Conservation (phyloP, 768 basidiomycete genomes). For the Sarcodon sp. region DNA sequence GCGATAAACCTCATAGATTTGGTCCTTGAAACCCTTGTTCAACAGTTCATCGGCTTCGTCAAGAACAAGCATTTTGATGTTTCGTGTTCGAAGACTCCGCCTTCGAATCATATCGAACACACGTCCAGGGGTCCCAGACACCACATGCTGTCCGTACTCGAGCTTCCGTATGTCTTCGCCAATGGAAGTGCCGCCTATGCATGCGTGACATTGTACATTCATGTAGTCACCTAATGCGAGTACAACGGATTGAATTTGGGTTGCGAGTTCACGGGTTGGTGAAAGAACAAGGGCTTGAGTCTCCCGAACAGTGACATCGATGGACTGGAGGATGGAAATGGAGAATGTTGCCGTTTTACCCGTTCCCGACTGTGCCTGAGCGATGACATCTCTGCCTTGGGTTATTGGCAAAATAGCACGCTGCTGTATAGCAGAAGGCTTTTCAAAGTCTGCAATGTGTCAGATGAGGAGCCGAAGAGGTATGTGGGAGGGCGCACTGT, state of each 20-base stretch:
- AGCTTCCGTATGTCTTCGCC: slow-evolving; percentile 97
- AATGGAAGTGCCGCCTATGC: slow-evolving; percentile 94
- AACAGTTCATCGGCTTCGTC: slow-evolving; percentile 95
- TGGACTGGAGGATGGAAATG: slow-evolving; percentile 94
- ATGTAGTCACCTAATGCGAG: slow-evolving; percentile 96
- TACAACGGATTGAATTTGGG: slow-evolving; percentile 97
- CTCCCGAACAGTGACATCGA: slow-evolving; percentile 90
- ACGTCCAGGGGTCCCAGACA: slow-evolving; percentile 94
- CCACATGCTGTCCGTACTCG: slow-evolving; percentile 94
- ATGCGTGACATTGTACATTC: slow-evolving; percentile 98
- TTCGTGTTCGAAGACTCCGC: slow-evolving; percentile 82
- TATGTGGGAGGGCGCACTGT: slow-evolving; percentile 38
- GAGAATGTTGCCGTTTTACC: slow-evolving; percentile 99
- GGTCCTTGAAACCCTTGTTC: slow-evolving; percentile 98
- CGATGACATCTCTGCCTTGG: slow-evolving; percentile 94
- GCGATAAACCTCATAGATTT: slow-evolving; percentile 98
- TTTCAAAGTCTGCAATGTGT: slow-evolving; percentile 66
- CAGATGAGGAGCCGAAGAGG: neutral
- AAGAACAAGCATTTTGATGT: slow-evolving; percentile 95
- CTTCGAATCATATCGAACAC: slow-evolving; percentile 99
- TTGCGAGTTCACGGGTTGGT: slow-evolving; percentile 96
- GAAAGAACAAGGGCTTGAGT: slow-evolving; percentile 95
- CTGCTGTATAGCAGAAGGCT: slow-evolving; percentile 97
- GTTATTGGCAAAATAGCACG: slow-evolving; percentile 94
- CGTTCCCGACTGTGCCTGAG: slow-evolving; percentile 97